Percentiles rank a stretch among this genome's conserved stretches.
These are phyloP conservation scores for Crithidia mellificae DNA, from an alignment of 208 protist genomes.

Conservation along the genomic window DNA sequence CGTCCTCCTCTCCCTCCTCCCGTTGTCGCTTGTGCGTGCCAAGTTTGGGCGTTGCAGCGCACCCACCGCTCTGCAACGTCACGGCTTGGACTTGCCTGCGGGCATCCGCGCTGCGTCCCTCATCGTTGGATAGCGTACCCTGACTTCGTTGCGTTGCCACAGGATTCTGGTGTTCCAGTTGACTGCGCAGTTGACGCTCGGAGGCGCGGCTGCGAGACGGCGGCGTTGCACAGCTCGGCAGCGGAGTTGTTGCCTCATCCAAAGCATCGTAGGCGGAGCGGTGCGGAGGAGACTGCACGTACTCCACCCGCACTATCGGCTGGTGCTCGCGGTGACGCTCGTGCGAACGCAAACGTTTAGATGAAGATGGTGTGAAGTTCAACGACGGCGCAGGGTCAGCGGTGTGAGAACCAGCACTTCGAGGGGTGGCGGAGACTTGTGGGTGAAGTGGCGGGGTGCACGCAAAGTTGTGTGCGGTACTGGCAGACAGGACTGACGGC, in stretches of 20 bases:
- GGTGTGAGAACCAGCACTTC: too few species aligned
- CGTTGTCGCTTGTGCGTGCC: neutral
- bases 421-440: too few species aligned
- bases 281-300: neutral
- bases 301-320: neutral
- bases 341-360: too few species aligned
- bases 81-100: too few species aligned
- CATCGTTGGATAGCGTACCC: neutral
- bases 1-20: neutral
- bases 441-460: constrained; percentile 7
- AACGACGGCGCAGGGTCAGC: too few species aligned
- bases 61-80: too few species aligned
- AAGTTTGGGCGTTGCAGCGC: neutral
- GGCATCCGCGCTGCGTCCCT: neutral
- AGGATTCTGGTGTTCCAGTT: constrained; percentile 8
- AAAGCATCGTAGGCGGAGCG: neutral
- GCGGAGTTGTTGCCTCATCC: constrained; percentile 8
- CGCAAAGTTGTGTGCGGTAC: constrained; percentile 2
- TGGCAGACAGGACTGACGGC: neutral
- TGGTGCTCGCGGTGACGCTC: neutral
- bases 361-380: neutral
- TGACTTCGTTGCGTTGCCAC: constrained; percentile 11
- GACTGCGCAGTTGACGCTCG: constrained; percentile 17
- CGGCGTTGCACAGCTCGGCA: constrained; percentile 11
- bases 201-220: constrained; percentile 18